Percentiles rank a stretch among this genome's conserved stretches.
These are phyloP conservation scores for Hanseniaspora lindneri DNA, from an alignment of 805 yeast species.

Conservation along the genomic window DNA sequence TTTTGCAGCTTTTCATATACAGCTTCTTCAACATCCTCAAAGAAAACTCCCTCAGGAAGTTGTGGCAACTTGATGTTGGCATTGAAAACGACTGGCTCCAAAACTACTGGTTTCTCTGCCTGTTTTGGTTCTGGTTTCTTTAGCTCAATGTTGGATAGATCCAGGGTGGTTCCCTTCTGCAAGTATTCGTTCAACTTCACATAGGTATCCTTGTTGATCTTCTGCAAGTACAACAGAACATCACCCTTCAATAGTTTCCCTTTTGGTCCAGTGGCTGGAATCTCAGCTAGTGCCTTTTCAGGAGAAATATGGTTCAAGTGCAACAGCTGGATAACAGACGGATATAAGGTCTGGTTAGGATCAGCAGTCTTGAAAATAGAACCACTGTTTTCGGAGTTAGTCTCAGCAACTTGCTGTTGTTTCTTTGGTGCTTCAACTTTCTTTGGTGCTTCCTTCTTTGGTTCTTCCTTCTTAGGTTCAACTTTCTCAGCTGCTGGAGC, in stretches of 20 bases:
- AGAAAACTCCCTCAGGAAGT: neutral
- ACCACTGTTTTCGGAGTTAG: constrained; percentile 17
- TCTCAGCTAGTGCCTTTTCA: constrained; percentile 58
- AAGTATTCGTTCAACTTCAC: constrained; percentile 44
- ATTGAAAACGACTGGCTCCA: constrained; percentile 27
- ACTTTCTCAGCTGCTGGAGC: constrained; percentile 21
- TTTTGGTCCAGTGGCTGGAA: constrained; percentile 76
- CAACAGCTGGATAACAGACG: constrained; percentile 64
- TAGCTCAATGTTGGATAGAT: constrained; percentile 52
- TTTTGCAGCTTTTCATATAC: neutral
- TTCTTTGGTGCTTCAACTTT: constrained; percentile 16
- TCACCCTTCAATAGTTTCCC: constrained; percentile 88
- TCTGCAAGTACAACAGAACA: constrained; percentile 71
- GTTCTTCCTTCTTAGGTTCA: constrained; percentile 18
- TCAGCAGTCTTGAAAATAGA: constrained; percentile 38
- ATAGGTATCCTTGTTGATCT: constrained; percentile 48
- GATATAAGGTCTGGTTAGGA: constrained; percentile 54
- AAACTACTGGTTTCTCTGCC: constrained; percentile 19
- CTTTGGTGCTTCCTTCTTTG: constrained; percentile 5
- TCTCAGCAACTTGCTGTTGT: constrained; percentile 17
- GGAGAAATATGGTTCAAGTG: constrained; percentile 49
- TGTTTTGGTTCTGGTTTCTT: constrained; percentile 25
- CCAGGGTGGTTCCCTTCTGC: constrained; percentile 48
- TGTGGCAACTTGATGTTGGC: neutral
- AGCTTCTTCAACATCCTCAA: neutral